Evolutionary conservation across 768 basidiomycete genomes (phyloP).

Genomic region (Amanita jacksonii): DNA sequence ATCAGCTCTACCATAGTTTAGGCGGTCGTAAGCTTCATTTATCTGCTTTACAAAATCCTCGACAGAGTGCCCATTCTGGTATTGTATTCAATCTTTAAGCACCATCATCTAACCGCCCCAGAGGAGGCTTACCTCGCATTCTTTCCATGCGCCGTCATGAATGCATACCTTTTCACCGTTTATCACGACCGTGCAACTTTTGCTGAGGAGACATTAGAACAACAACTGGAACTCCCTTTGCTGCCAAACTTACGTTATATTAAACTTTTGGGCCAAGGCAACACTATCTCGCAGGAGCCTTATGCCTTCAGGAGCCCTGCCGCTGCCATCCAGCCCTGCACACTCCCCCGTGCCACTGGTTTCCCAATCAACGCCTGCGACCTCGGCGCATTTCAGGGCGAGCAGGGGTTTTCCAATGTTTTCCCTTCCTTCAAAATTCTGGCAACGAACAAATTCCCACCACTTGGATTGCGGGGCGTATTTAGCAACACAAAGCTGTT

Average conservation of each 20-base stretch:
- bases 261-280: constrained; percentile 28
- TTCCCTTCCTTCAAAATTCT: constrained; percentile 56
- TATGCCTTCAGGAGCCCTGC: constrained; percentile 53
- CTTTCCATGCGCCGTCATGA: constrained; percentile 69
- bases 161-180: constrained; percentile 59
- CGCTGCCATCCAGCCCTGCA: constrained; percentile 54
- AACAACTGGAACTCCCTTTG: background rate
- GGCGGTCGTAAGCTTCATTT: constrained; percentile 55
- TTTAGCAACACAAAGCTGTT: constrained; percentile 74
- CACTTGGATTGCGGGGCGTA: constrained; percentile 46
- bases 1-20: constrained; percentile 33
- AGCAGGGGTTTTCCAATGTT: constrained; percentile 58
- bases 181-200: constrained; percentile 84
- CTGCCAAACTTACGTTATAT: constrained; percentile 39
- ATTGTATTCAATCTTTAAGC: constrained; percentile 9
- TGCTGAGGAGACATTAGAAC: constrained; percentile 27
- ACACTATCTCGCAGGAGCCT: constrained; percentile 57
- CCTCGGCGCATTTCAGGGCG: constrained; percentile 55
- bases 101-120: background rate
- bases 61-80: constrained; percentile 62
- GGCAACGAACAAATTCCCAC: constrained; percentile 82
- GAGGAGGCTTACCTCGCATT: constrained; percentile 53
- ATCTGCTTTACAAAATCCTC: constrained; percentile 74
- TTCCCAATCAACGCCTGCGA: constrained; percentile 63
- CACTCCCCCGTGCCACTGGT: constrained; percentile 45